Base-by-base conservation (phyloP, 345 rosid genomes). In the Eucalyptus marginata region DNA sequence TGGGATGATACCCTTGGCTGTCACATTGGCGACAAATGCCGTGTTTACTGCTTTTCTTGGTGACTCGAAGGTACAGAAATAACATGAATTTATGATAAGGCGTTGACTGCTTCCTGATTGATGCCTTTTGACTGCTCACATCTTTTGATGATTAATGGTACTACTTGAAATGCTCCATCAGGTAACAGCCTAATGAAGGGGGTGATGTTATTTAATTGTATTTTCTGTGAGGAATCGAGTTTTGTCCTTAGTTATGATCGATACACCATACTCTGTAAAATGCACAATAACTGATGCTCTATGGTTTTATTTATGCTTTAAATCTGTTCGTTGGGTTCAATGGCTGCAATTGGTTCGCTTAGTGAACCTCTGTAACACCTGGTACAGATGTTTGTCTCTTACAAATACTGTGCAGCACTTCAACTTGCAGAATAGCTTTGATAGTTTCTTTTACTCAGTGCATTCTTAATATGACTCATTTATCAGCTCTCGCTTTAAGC, bases 1-100 rank as follows among this genome's bases (percentile, higher is more conserved):
- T 52, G 99, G 99, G 88, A 90, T 98, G 87, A 89, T 98, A 89
- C 98, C 99, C n/a, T 91, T 98, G 91, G 96, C 99, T 89, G 97
- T 88, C 86, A 98, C 99, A 80, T 91, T 98, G 92, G 98, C 98
- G 33, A 92, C 98, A 25, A 91, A 93, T n/a, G 94, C 92, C 5
- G 94, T 96, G 81, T 97, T 97, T 87, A 89, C 94, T 92, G 93
- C 98, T 86, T 98, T 97, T 91, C 88, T 95, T 87, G 99, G 97
- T 90, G 98, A 98, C 62, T 95, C 99, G 20, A 97, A 98, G 99
- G 99, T 96, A 93, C 10, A 20, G 83, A 76, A 40, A 76, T 12
- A 40, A 52, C 43, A 87, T 87, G 86, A 29, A 29, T 56, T 56
- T 31, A 13, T 86, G 49, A 86, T 62, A 2, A 31, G 27, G 88